Percentiles rank a stretch among this genome's conserved stretches.
These are phyloP conservation scores for Xylogone sp. DNA, from an alignment of 2,329 filamentous ascomycete species.

Conservation along the genomic window DNA sequence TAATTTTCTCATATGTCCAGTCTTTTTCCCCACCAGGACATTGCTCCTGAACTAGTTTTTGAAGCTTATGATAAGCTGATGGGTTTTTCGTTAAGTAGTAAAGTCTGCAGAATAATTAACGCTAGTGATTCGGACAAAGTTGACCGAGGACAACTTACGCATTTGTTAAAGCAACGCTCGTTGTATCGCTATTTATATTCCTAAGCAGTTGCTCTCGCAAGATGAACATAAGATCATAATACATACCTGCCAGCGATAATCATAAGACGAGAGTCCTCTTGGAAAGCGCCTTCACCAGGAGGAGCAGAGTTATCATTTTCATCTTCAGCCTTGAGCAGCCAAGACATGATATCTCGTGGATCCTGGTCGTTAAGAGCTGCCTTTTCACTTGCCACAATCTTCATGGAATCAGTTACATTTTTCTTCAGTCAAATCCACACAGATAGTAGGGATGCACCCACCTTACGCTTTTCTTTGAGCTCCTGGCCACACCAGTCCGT, in stretches of 20 bases:
- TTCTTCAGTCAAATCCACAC: neutral
- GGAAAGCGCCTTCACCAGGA: constrained; percentile 19
- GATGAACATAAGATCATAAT: no score
- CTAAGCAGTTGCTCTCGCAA: neutral
- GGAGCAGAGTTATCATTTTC: constrained; percentile 20
- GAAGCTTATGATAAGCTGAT: constrained; percentile 7
- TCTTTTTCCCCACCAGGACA: constrained; percentile 20
- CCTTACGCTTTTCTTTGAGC: constrained; percentile 27
- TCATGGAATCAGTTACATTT: neutral
- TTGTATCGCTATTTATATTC: constrained; percentile 31
- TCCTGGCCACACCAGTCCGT: constrained; percentile 31
- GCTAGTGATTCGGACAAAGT: neutral
- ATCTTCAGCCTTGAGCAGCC: constrained; percentile 21
- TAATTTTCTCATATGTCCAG: constrained; percentile 30
- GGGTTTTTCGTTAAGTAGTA: constrained; percentile 20
- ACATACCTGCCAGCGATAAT: constrained; percentile 26
- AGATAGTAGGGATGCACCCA: constrained; percentile 1
- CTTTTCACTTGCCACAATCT: neutral
- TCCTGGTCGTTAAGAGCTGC: neutral
- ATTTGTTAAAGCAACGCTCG: constrained; percentile 30
- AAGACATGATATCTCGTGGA: constrained; percentile 26
- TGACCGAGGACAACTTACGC: no score
- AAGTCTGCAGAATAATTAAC: constrained; percentile 18
- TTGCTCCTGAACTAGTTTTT: constrained; percentile 19
- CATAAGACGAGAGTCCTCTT: constrained; percentile 15